A percentile compares a stretch with the other conserved stretches of the same genome.
Conservation (phyloP, 2,329 filamentous ascomycete genomes). For the Fusarium solani-melongenae region DNA sequence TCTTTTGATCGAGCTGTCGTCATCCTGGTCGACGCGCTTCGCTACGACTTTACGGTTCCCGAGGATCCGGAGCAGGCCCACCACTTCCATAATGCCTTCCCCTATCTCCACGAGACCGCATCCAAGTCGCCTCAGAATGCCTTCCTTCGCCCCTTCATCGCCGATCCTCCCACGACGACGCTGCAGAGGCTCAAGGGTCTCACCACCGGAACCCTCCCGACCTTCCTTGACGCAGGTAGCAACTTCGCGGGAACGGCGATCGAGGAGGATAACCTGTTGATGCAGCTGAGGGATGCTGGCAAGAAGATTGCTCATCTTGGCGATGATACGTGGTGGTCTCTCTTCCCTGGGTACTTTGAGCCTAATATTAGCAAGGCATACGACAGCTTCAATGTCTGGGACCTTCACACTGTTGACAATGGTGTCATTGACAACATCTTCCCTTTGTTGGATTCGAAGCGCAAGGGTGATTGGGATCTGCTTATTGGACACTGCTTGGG, state of each 20-base stretch:
- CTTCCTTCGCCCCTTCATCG: slow-evolving; percentile 93
- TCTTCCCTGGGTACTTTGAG: slow-evolving; percentile 96
- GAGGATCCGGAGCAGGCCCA: slow-evolving; percentile 55
- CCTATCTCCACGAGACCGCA: slow-evolving; percentile 87
- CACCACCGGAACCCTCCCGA: slow-evolving; percentile 94
- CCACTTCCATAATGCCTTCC: slow-evolving; percentile 86
- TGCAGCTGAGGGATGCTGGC: slow-evolving; percentile 72
- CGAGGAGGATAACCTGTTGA: slow-evolving; percentile 85
- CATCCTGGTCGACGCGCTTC: slow-evolving; percentile 89
- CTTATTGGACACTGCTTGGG: slow-evolving; percentile 93
- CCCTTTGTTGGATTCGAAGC: slow-evolving; percentile 76
- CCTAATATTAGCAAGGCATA: slow-evolving; percentile 86
- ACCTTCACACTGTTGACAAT: slow-evolving; percentile 95
- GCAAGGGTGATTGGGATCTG: slow-evolving; percentile 85
- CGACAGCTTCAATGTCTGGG: slow-evolving; percentile 98
- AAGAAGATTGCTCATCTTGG: slow-evolving; percentile 90
- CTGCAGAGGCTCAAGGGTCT: slow-evolving; percentile 92
- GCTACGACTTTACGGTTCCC: slow-evolving; percentile 96
- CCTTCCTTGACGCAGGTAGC: slow-evolving; percentile 92
- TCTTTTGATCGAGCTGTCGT: slow-evolving; percentile 92
- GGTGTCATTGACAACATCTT: slow-evolving; percentile 92
- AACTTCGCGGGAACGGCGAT: slow-evolving; percentile 97
- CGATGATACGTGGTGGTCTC: slow-evolving; percentile 96
- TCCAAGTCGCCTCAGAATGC: slow-evolving; percentile 80
- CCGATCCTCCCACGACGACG: slow-evolving; percentile 94